Percentiles rank a stretch among this genome's conserved stretches.
Conservation (phyloP, 257 asterid genomes). For the Nicotiana benthamiana region DNA sequence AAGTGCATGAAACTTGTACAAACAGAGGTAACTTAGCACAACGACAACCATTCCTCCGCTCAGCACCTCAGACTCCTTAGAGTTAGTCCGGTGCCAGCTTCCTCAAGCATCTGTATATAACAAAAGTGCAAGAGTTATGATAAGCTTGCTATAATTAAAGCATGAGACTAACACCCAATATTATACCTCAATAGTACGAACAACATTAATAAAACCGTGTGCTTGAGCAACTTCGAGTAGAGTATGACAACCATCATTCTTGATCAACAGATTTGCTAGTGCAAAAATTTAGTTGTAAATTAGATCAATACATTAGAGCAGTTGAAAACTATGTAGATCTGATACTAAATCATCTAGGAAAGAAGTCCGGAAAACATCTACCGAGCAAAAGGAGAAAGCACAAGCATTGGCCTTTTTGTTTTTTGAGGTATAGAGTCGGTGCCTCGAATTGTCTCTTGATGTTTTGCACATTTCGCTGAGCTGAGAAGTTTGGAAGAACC, state of each 20-base stretch:
- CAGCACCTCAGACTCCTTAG: no score
- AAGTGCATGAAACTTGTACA: no score
- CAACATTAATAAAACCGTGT: conserved; percentile 67
- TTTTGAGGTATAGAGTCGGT: not conserved
- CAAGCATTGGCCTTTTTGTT: not conserved
- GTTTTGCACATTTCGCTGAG: not conserved
- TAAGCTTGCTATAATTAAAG: no score
- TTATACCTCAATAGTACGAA: conserved; percentile 82
- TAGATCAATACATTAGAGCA: not conserved
- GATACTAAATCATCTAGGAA: not conserved
- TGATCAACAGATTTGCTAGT: conserved; percentile 71
- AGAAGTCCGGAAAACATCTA: not conserved
- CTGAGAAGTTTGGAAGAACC: not conserved
- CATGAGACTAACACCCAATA: not conserved
- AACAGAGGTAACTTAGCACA: no score
- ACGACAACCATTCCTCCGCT: no score
- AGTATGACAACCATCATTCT: conserved; percentile 80
- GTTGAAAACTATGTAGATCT: not conserved
- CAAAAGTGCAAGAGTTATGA: no score
- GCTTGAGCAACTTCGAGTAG: conserved; percentile 83
- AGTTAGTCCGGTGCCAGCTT: no score
- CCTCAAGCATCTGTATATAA: no score
- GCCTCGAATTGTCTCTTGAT: not conserved
- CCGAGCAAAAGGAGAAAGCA: not conserved
- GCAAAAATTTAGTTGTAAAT: conserved; percentile 7